Evolutionary conservation across 805 yeast species (phyloP).

Genomic region (Candida boleticola): DNA sequence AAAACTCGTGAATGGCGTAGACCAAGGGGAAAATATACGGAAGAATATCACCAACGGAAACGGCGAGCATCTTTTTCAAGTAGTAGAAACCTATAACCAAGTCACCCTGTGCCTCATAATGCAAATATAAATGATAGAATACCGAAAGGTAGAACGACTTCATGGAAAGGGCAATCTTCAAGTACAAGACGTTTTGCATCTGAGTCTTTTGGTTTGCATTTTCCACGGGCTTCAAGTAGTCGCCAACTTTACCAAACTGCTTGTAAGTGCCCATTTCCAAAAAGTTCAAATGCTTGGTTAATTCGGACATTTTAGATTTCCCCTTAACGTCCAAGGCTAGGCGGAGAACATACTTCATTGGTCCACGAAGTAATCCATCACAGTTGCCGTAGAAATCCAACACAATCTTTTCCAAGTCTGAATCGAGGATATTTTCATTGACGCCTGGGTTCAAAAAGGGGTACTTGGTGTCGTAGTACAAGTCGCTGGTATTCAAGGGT

Average conservation of each 20-base stretch:
- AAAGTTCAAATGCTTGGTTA: conserved; percentile 27
- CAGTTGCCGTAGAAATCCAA: conserved; percentile 25
- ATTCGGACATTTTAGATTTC: conserved; percentile 28
- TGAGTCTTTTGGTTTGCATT: background rate
- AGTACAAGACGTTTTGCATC: conserved; percentile 3
- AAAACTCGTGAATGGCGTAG: conserved; percentile 10
- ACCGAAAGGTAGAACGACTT: conserved; percentile 30
- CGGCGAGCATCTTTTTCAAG: conserved; percentile 23
- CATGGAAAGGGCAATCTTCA: conserved; percentile 16
- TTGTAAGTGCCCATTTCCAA: conserved; percentile 28
- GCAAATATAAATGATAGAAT: conserved; percentile 34
- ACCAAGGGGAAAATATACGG: conserved; percentile 23
- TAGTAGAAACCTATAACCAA: conserved; percentile 29
- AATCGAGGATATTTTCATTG: conserved; percentile 30
- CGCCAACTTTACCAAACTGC: conserved; percentile 20
- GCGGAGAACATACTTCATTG: conserved; percentile 29
- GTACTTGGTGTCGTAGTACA: conserved; percentile 46
- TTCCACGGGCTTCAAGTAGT: conserved; percentile 8
- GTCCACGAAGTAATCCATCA: conserved; percentile 23
- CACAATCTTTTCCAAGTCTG: conserved; percentile 37
- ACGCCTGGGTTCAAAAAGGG: conserved; percentile 35
- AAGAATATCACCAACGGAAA: conserved; percentile 21
- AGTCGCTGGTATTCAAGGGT: conserved; percentile 35
- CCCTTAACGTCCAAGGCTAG: conserved; percentile 34
- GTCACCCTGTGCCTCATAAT: conserved; percentile 29